Conservation (phyloP, 2,329 filamentous ascomycete species). For the Scytalidium sp. region DNA sequence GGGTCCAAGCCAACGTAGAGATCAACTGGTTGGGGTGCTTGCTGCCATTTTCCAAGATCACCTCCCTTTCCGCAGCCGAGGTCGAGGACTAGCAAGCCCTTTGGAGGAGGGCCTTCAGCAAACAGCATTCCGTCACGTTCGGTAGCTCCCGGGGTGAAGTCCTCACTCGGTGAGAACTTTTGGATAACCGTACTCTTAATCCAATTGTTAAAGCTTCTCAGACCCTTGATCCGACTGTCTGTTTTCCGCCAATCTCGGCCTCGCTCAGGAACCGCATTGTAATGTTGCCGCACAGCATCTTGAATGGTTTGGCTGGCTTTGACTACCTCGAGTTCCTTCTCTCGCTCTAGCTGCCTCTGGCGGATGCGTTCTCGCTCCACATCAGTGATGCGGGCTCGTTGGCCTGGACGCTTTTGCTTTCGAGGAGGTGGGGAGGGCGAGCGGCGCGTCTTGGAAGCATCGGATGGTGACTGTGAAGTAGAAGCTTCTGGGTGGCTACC, state of each 20-base stretch:
- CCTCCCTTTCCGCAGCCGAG: slow-evolving; percentile 97
- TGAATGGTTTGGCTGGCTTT: slow-evolving; percentile 56
- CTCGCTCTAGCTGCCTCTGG: slow-evolving; percentile 52
- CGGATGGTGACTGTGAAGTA: slow-evolving; percentile 21
- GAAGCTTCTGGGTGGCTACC: slow-evolving; percentile 12
- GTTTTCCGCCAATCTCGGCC: slow-evolving; percentile 93
- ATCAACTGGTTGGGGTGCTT: slow-evolving; percentile 84
- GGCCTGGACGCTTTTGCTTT: slow-evolving; percentile 68
- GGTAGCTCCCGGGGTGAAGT: slow-evolving; percentile 60
- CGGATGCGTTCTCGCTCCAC: slow-evolving; percentile 66
- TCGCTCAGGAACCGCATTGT: slow-evolving; percentile 92
- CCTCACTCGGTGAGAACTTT: slow-evolving; percentile 85
- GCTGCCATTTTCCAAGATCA: slow-evolving; percentile 93
- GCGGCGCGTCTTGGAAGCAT: slow-evolving; percentile 16
- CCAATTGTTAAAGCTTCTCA: slow-evolving; percentile 98
- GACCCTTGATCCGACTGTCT: slow-evolving; percentile 90
- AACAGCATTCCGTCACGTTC: slow-evolving; percentile 40
- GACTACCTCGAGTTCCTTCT: slow-evolving; percentile 42
- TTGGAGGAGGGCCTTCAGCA: slow-evolving; percentile 28
- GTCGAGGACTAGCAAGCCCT: slow-evolving; percentile 79
- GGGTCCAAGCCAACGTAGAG: slow-evolving; percentile 94
- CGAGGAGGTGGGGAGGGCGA: slow-evolving; percentile 39
- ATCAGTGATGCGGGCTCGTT: slow-evolving; percentile 63
- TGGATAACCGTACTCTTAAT: slow-evolving; percentile 97
- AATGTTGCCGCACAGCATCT: slow-evolving; percentile 88